Conservation (phyloP, 129 eudicot species). For the Cynara cardunculus region DNA sequence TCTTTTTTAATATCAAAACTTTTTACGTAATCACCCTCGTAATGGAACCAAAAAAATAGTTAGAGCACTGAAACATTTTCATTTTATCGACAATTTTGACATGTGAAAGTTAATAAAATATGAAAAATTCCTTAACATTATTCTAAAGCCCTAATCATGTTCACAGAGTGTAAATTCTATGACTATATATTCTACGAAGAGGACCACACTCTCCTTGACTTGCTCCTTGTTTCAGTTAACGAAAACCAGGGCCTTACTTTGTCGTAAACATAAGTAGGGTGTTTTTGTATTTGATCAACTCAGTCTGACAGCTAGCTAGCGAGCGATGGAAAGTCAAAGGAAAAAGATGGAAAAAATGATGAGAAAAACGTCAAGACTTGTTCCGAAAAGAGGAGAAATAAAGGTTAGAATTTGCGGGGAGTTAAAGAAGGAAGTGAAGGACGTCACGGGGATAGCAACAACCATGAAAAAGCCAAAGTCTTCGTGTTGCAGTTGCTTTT, state of each 20-base stretch:
- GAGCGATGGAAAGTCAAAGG: constrained; percentile 8
- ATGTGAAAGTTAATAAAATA: constrained; percentile 2
- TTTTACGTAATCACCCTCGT: not conserved
- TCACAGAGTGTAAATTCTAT: not conserved
- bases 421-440: constrained; percentile 20
- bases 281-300: not conserved
- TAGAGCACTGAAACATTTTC: not conserved
- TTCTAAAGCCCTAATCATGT: not conserved
- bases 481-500: constrained; percentile 20
- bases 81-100: not conserved
- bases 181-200: constrained; percentile 3
- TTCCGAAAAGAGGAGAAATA: constrained; percentile 24
- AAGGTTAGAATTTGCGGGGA: constrained; percentile 21
- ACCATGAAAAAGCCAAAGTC: constrained; percentile 9
- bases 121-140: constrained; percentile 14
- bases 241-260: not conserved
- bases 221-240: not conserved
- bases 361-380: not conserved
- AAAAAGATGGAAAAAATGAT: not conserved
- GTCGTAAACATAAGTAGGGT: not conserved
- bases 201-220: constrained; percentile 4
- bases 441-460: not conserved
- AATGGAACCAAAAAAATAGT: not conserved
- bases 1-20: not conserved
- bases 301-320: no score